Evolutionary conservation across 2,329 filamentous ascomycete genomes (phyloP).

Genomic region (Colletotrichum cereale): DNA sequence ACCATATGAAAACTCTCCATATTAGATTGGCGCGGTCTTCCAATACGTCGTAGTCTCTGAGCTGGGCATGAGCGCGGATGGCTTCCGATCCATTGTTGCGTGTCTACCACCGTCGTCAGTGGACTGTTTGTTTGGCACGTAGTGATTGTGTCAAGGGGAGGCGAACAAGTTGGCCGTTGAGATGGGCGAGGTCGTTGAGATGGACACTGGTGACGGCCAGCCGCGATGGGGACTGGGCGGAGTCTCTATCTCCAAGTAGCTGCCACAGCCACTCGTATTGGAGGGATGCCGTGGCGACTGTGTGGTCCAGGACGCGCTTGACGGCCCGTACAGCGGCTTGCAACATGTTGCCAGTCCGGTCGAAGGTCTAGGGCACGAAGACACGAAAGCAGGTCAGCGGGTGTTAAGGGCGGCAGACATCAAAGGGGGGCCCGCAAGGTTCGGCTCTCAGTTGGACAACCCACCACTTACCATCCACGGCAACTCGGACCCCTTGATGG

Average conservation of each 20-base stretch:
- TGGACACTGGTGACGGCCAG: neutral
- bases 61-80: neutral
- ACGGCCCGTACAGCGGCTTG: neutral
- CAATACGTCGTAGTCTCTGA: neutral
- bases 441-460: neutral
- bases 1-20: constrained; percentile 3
- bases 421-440: neutral
- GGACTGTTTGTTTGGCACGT: too few relatives aligned
- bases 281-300: neutral
- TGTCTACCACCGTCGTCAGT: neutral
- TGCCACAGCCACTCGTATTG: neutral
- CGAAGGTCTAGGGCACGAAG: neutral
- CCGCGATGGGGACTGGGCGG: fast-evolving
- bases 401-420: too few relatives aligned
- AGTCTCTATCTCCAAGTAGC: neutral
- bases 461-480: neutral
- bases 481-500: neutral
- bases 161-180: neutral
- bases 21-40: neutral
- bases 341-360: neutral
- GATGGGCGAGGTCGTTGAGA: neutral
- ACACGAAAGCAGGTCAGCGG: neutral
- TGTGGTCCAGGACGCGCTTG: neutral
- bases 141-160: neutral
- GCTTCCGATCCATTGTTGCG: neutral